phyloP scores from a whole-genome alignment of 2,329 filamentous ascomycete species.

The Tolypocladium inflatum region DNA sequence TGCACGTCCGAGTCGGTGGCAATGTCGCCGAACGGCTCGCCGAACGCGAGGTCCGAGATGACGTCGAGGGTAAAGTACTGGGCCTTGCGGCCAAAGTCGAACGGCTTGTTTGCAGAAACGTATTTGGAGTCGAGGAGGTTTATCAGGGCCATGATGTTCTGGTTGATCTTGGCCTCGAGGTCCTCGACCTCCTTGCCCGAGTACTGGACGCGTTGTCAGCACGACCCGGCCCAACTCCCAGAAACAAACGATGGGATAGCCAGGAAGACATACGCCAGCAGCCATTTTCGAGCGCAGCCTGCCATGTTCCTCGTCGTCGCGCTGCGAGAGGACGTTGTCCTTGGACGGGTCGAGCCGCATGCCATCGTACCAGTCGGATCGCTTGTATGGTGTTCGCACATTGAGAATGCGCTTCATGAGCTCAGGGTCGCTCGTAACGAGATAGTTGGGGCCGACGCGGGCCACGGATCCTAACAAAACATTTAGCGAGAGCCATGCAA shows the following conservation, averaged over 20 bases:
- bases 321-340: constrained; percentile 40
- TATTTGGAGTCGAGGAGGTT: constrained; percentile 7
- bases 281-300: constrained; percentile 38
- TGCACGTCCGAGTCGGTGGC: constrained; percentile 37
- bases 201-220: constrained; percentile 25
- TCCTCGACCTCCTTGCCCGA: constrained; percentile 39
- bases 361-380: constrained; percentile 33
- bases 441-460: constrained; percentile 29
- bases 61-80: constrained; percentile 48
- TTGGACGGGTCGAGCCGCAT: constrained; percentile 39
- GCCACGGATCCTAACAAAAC: constrained; percentile 15
- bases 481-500: neutral
- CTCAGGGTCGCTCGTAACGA: constrained; percentile 36
- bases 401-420: constrained; percentile 30
- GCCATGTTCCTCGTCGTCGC: constrained; percentile 33
- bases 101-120: constrained; percentile 1
- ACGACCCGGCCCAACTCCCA: neutral
- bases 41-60: constrained; percentile 43
- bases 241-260: constrained; percentile 13
- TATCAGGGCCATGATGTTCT: constrained; percentile 5
- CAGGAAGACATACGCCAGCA: constrained; percentile 27
- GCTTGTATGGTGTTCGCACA: constrained; percentile 24
- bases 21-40: constrained; percentile 38
- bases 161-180: constrained; percentile 28
- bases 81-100: constrained; percentile 29